Conservation (phyloP, 148 eudicot species). For the Linanthus parryae region DNA sequence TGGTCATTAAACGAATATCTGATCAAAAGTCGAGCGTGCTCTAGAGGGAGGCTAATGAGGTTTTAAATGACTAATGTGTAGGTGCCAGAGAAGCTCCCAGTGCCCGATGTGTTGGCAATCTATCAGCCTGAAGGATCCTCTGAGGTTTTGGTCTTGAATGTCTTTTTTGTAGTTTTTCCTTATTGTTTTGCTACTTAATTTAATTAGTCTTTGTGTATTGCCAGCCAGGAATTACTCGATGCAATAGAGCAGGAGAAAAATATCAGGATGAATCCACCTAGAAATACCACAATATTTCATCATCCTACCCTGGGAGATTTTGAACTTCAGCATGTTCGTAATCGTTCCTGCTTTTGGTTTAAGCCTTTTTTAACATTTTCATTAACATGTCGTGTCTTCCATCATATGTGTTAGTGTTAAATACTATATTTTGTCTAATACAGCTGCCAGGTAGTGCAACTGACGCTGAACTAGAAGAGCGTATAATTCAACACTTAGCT, state of each 20-base stretch:
- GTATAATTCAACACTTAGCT: conserved; percentile 92
- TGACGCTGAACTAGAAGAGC: conserved; percentile 95
- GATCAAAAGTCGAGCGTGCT: neutral
- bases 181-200: conserved; percentile 3
- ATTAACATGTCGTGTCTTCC: neutral
- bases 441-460: conserved; percentile 77
- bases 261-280: conserved; percentile 50
- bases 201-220: conserved; percentile 9
- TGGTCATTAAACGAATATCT: neutral
- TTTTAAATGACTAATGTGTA: too few relatives aligned
- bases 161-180: neutral
- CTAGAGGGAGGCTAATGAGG: too few relatives aligned
- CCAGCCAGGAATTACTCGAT: conserved; percentile 90
- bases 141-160: conserved; percentile 34
- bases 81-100: conserved; percentile 99
- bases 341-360: neutral
- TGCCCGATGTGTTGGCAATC: conserved; percentile 99
- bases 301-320: conserved; percentile 86
- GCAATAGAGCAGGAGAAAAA: conserved; percentile 81
- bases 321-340: conserved; percentile 80
- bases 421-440: conserved; percentile 4
- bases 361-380: neutral
- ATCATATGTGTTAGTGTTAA: neutral
- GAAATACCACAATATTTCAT: conserved; percentile 79
- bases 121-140: conserved; percentile 82